These are phyloP conservation scores for Planoprotostelium fungivorum DNA, from an alignment of 78 protist genomes.

Conservation along the genomic window DNA sequence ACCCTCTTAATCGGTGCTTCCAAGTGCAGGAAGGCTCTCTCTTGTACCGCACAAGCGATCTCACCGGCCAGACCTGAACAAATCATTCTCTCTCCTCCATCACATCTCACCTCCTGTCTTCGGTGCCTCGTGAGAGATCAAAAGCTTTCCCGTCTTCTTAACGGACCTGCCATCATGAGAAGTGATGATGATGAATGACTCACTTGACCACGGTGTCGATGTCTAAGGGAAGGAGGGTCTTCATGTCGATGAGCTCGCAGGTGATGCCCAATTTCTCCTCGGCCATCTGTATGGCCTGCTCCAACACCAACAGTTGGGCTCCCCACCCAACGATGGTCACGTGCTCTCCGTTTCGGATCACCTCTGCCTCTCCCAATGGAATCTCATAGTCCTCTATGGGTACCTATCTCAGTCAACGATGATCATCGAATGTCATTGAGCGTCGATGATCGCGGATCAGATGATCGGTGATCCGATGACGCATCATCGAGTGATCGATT, in stretches of 20 bases:
- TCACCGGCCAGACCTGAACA: constrained; percentile 81
- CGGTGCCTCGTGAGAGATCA: constrained; percentile 94
- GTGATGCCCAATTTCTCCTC: constrained; percentile 67
- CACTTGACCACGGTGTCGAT: constrained; percentile 65
- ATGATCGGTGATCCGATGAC: too few relatives aligned
- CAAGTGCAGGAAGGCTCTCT: constrained; percentile 83
- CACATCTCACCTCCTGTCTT: constrained; percentile 71
- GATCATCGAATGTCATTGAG: neutral
- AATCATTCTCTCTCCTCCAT: neutral
- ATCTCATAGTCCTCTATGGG: constrained; percentile 81
- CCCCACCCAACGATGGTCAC: constrained; percentile 89
- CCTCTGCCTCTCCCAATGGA: constrained; percentile 84
- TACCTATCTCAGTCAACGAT: constrained; percentile 62
- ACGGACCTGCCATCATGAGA: constrained; percentile 21
- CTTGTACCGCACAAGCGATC: constrained; percentile 79
- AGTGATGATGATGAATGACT: neutral
- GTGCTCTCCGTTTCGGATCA: constrained; percentile 64
- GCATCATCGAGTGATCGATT: neutral
- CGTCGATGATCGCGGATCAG: too few relatives aligned
- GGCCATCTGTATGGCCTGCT: constrained; percentile 68
- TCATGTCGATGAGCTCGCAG: constrained; percentile 79
- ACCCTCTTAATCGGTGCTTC: constrained; percentile 93
- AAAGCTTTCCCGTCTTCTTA: constrained; percentile 82
- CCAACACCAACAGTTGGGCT: constrained; percentile 66
- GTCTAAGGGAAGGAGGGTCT: constrained; percentile 88